Evolutionary conservation across 2,329 filamentous ascomycete species (phyloP).

Genomic region (Rachicladosporium sp.): DNA sequence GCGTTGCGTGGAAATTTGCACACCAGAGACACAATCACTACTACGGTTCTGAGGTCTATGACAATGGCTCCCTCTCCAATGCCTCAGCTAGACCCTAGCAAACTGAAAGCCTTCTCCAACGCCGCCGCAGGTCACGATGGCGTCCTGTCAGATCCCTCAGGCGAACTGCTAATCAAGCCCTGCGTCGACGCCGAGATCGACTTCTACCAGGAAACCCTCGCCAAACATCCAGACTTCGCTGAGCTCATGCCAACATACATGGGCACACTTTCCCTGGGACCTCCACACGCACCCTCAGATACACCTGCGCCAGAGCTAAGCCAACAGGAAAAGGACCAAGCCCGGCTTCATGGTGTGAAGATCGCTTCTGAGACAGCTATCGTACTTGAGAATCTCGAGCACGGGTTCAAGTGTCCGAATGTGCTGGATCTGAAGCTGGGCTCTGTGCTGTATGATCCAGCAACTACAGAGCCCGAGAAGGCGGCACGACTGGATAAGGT

Average conservation of each 20-base stretch:
- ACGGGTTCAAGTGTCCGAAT: slow-evolving; percentile 72
- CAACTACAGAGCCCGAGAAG: slow-evolving; percentile 41
- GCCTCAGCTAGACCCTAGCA: slow-evolving; percentile 43
- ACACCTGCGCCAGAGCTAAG: slow-evolving; percentile 6
- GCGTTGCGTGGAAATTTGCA: too few species aligned
- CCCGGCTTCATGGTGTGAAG: slow-evolving; percentile 44
- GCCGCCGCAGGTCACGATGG: slow-evolving; percentile 83
- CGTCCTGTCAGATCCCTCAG: slow-evolving; percentile 71
- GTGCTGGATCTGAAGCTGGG: slow-evolving; percentile 92
- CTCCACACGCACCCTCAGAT: slow-evolving; percentile 23
- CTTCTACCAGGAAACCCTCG: slow-evolving; percentile 68
- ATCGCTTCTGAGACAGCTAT: slow-evolving; percentile 67
- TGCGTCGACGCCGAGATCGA: slow-evolving; percentile 74
- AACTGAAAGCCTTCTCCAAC: slow-evolving; percentile 57
- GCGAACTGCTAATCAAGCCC: slow-evolving; percentile 85
- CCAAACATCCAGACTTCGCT: slow-evolving; percentile 59
- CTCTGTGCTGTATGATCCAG: slow-evolving; percentile 70
- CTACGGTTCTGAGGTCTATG: too few species aligned
- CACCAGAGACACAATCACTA: too few species aligned
- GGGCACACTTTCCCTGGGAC: slow-evolving; percentile 62
- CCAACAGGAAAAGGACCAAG: slow-evolving; percentile 20
- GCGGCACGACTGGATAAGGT: slow-evolving; percentile 47
- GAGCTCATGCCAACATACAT: slow-evolving; percentile 76
- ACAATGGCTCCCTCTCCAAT: not conserved
- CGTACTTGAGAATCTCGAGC: slow-evolving; percentile 72